Evolutionary conservation across 441 rosid genomes (phyloP).

Genomic region (Eruca vesicaria): DNA sequence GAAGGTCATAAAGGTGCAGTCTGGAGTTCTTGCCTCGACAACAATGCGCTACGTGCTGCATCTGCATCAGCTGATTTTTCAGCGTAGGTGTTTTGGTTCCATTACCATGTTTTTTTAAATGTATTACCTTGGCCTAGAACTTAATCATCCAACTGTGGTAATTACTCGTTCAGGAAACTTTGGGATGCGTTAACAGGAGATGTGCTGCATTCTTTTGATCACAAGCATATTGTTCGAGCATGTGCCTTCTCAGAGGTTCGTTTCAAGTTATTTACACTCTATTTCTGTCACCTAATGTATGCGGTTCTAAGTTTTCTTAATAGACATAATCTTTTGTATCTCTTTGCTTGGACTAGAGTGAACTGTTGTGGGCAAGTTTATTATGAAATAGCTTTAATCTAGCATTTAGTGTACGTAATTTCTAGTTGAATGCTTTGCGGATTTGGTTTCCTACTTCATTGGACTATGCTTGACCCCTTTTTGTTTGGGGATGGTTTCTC

Average conservation of each 20-base stretch:
- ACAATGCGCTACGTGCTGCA: conserved; percentile 84
- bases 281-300: not conserved
- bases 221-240: conserved; percentile 95
- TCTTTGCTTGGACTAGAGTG: not conserved
- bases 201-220: conserved; percentile 91
- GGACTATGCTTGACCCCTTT: too few relatives aligned
- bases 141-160: not conserved
- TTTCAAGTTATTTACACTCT: not conserved
- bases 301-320: too few relatives aligned
- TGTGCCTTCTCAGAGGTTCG: conserved; percentile 89
- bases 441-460: too few relatives aligned
- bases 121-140: not conserved
- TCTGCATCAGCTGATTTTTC: conserved; percentile 93
- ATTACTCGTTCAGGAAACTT: conserved; percentile 62
- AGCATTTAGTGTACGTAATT: not conserved
- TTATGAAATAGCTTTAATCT: not conserved
- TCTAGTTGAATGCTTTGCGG: not conserved
- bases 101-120: not conserved
- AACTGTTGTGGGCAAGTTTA: not conserved
- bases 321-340: not conserved
- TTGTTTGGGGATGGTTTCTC: not conserved
- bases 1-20: conserved; percentile 99
- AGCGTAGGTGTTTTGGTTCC: conserved; percentile 47
- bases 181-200: conserved; percentile 98
- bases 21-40: conserved; percentile 93